Evolutionary conservation across 2,329 filamentous ascomycete species (phyloP).

Genomic region (Neurospora crassa): DNA sequence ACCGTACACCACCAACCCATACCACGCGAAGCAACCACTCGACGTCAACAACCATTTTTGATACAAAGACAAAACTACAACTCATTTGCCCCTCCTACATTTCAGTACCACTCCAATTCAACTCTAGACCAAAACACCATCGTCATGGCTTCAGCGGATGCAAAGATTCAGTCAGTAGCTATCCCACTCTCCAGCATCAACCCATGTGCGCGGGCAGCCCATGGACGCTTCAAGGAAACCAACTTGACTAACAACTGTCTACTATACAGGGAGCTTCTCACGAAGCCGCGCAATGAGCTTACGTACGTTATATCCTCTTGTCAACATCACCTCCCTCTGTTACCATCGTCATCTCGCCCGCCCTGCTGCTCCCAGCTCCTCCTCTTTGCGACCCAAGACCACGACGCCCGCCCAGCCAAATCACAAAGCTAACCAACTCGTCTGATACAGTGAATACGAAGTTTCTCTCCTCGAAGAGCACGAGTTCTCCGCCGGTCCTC

Average conservation of each 20-base stretch:
- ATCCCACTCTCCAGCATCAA: background rate
- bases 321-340: background rate
- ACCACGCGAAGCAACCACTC: background rate
- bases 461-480: conserved; percentile 56
- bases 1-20: background rate
- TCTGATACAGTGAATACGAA: conserved; percentile 66
- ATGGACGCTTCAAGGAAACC: background rate
- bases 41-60: background rate
- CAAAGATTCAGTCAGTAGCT: conserved; percentile 10
- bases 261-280: conserved; percentile 64
- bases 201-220: background rate
- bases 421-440: conserved; percentile 1
- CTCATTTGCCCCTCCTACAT: background rate
- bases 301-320: conserved; percentile 54
- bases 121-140: background rate
- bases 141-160: conserved; percentile 22
- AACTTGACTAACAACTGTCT: conserved; percentile 20
- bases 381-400: background rate
- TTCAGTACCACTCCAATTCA: background rate
- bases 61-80: background rate
- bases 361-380: background rate
- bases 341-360: background rate
- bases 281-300: conserved; percentile 81
- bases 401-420: background rate
- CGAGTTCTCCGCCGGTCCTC: conserved; percentile 42